Evolutionary conservation across 2,329 filamentous ascomycete genomes (phyloP).

Genomic region (Trichoderma atrobrunneum): DNA sequence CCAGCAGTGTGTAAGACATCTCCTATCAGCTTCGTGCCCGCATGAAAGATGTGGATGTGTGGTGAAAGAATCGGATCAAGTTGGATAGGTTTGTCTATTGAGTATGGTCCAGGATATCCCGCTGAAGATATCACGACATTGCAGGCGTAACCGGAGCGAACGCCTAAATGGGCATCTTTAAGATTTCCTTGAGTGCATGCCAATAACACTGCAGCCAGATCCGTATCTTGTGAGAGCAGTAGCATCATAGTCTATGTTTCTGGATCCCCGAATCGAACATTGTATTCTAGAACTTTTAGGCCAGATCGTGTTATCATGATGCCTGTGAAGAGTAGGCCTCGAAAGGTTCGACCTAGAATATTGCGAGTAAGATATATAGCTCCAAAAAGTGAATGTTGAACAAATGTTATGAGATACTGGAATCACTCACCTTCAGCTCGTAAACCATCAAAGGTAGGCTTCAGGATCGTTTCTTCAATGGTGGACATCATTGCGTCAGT

Average conservation of each 20-base stretch:
- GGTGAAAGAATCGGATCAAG: not conserved
- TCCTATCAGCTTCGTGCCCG: not conserved
- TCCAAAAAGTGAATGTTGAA: not conserved
- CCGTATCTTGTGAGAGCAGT: not conserved
- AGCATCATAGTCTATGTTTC: not conserved
- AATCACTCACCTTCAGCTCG: not conserved
- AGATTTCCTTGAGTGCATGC: not conserved
- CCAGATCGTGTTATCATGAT: not conserved
- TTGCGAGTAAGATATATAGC: fast-evolving
- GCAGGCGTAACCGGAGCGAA: not conserved
- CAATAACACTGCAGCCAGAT: not conserved
- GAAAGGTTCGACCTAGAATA: not conserved
- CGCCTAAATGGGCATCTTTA: not conserved
- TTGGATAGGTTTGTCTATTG: not conserved
- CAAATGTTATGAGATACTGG: not conserved
- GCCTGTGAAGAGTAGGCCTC: not conserved
- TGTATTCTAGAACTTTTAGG: not conserved
- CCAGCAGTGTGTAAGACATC: not conserved
- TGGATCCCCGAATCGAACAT: not conserved
- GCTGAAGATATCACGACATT: not conserved
- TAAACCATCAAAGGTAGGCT: not conserved
- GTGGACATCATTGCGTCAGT: not conserved
- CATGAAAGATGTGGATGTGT: not conserved
- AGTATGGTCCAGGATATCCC: not conserved
- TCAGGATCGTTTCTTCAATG: not conserved